These are phyloP conservation scores for Metschnikowia kofuensis DNA, from an alignment of 805 yeast species.

Conservation along the genomic window DNA sequence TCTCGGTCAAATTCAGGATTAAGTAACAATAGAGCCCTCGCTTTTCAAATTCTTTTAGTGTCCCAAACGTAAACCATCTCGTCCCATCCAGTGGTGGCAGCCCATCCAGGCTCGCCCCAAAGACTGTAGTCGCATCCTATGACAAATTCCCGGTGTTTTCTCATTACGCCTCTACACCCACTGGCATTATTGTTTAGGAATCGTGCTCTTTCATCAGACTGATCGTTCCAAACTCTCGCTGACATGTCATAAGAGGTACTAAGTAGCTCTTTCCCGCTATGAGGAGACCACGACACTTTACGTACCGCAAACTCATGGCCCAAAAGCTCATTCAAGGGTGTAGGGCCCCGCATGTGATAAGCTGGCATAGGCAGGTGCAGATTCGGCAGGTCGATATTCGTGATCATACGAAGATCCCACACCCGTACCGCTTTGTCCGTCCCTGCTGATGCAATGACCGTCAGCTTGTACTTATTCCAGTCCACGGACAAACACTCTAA, in stretches of 20 bases:
- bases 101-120: conserved; percentile 97
- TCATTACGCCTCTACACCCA: conserved; percentile 59
- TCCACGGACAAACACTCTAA: conserved; percentile 79
- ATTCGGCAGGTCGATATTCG: conserved; percentile 31
- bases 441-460: conserved; percentile 84
- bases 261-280: conserved; percentile 63
- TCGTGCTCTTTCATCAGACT: conserved; percentile 55
- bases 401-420: conserved; percentile 84
- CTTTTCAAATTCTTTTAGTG: conserved; percentile 45
- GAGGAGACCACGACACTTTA: conserved; percentile 87
- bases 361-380: conserved; percentile 37
- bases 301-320: conserved; percentile 92
- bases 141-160: conserved; percentile 81
- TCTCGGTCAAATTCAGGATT: too few relatives aligned
- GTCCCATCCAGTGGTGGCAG: conserved; percentile 94
- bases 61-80: conserved; percentile 92
- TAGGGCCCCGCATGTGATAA: conserved; percentile 50
- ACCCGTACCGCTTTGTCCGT: conserved; percentile 80
- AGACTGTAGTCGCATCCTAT: conserved; percentile 92
- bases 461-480: conserved; percentile 85
- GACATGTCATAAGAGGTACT: conserved; percentile 93
- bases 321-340: conserved; percentile 70
- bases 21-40: too few relatives aligned
- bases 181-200: conserved; percentile 39
- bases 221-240: conserved; percentile 79